phyloP scores from a whole-genome alignment of 164 flowering plant genomes.

The Kalanchoe fedtschenkoi region DNA sequence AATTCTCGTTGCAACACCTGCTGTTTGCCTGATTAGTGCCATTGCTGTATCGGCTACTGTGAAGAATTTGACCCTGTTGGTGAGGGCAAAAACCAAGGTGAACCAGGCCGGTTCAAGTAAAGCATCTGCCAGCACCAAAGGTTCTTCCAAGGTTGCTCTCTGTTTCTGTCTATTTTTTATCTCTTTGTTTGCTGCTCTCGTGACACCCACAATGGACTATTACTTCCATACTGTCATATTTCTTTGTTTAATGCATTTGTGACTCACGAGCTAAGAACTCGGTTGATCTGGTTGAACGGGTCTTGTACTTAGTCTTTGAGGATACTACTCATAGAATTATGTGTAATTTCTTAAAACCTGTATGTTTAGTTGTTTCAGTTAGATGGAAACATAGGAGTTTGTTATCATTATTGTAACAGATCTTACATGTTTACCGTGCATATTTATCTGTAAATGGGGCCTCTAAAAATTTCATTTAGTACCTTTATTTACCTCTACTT shows the following conservation, averaged over 20 bases:
- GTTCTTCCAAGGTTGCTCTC: slow-evolving; percentile 57
- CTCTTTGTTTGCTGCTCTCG: background rate
- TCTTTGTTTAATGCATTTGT: background rate
- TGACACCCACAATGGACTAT: background rate
- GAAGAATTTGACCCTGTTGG: slow-evolving; percentile 66
- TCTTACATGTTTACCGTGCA: background rate
- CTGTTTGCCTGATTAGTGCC: slow-evolving; percentile 95
- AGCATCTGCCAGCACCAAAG: slow-evolving; percentile 34
- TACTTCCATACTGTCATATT: background rate
- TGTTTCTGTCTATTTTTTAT: background rate
- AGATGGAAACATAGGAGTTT: background rate
- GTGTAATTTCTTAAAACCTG: background rate
- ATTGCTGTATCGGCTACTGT: slow-evolving; percentile 96
- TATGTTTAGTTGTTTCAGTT: background rate
- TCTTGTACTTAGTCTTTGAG: background rate
- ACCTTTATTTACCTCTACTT: background rate
- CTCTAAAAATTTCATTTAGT: background rate
- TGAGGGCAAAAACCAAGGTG: slow-evolving; percentile 51
- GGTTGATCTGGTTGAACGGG: background rate
- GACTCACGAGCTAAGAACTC: background rate
- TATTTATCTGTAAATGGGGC: background rate
- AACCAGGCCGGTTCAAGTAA: slow-evolving; percentile 36
- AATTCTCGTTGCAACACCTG: slow-evolving; percentile 98
- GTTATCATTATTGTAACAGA: background rate
- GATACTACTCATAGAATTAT: background rate